Evolutionary conservation across 1,139 yeast genomes (phyloP).

Genomic region (Candida glucosophila): DNA sequence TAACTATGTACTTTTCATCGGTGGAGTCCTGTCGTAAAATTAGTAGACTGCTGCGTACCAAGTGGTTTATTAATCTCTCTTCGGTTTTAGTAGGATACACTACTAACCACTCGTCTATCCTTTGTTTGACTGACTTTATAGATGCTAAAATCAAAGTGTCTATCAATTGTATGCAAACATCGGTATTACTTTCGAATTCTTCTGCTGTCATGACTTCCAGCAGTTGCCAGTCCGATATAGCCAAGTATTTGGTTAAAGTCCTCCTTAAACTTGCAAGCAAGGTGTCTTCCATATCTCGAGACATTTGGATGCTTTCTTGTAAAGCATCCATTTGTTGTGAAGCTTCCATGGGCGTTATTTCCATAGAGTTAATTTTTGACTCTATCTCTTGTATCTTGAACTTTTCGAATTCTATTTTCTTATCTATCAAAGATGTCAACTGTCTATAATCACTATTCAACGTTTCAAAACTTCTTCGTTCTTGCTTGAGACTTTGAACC

Average conservation of each 20-base stretch:
- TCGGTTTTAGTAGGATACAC: conserved; percentile 8
- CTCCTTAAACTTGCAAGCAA: conserved; percentile 13
- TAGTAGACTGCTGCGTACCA: conserved; percentile 12
- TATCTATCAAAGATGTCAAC: conserved; percentile 4
- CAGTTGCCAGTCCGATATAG: conserved; percentile 15
- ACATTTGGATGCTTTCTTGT: conserved; percentile 5
- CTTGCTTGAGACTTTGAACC: no score
- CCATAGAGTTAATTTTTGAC: conserved; percentile 2
- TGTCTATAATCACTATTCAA: conserved; percentile 4
- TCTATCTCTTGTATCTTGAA: conserved; percentile 4
- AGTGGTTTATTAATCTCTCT: conserved; percentile 10
- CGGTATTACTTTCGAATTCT: conserved; percentile 10
- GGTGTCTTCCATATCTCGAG: conserved; percentile 8
- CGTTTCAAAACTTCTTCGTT: conserved; percentile 1
- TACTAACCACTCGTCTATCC: conserved; percentile 8
- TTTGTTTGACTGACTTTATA: conserved; percentile 2
- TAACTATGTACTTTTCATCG: conserved; percentile 4
- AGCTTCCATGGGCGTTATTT: conserved; percentile 1
- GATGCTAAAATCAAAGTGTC: conserved; percentile 4
- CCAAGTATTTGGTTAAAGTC: conserved; percentile 16
- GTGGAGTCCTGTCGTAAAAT: conserved; percentile 9
- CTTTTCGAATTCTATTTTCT: conserved; percentile 6
- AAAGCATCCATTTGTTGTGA: conserved; percentile 2
- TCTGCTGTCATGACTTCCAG: conserved; percentile 11
- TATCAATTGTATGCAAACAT: conserved; percentile 4